Evolutionary conservation across 2,329 filamentous ascomycete genomes (phyloP).

Genomic region (Cadophora sp.): DNA sequence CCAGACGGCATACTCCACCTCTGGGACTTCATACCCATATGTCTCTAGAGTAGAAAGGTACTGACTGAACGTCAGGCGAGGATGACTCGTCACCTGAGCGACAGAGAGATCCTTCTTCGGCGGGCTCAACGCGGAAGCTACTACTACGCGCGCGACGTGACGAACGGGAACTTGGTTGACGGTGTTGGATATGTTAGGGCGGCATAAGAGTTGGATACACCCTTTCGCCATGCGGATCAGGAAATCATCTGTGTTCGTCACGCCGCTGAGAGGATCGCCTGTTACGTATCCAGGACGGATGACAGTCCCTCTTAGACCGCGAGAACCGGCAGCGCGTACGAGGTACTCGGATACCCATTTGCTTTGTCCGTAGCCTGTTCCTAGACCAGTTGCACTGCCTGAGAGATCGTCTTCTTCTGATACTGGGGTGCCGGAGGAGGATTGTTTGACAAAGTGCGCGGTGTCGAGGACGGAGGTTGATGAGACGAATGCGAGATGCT

Average conservation of each 20-base stretch:
- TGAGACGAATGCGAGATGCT: slow-evolving; percentile 81
- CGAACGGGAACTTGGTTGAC: slow-evolving; percentile 89
- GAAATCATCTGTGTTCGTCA: slow-evolving; percentile 87
- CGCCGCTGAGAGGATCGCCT: slow-evolving; percentile 74
- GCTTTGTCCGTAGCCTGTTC: slow-evolving; percentile 88
- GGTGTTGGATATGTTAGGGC: slow-evolving; percentile 83
- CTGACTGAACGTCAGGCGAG: slow-evolving; percentile 77
- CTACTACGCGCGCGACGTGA: slow-evolving; percentile 82
- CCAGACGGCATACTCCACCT: slow-evolving; percentile 74
- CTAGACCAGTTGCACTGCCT: slow-evolving; percentile 77
- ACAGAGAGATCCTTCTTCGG: slow-evolving; percentile 55
- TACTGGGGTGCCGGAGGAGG: slow-evolving; percentile 69
- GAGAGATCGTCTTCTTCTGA: slow-evolving; percentile 79
- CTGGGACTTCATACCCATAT: slow-evolving; percentile 75
- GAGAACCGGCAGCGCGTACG: slow-evolving; percentile 76
- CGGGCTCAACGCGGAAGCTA: slow-evolving; percentile 67
- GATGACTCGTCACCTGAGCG: slow-evolving; percentile 80
- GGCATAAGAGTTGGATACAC: slow-evolving; percentile 76
- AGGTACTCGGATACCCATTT: slow-evolving; percentile 81
- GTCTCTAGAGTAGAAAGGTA: slow-evolving; percentile 73
- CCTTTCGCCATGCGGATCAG: slow-evolving; percentile 86
- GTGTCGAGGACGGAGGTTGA: slow-evolving; percentile 86
- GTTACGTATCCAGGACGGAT: slow-evolving; percentile 86
- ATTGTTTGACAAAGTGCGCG: slow-evolving; percentile 79
- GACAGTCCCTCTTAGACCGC: slow-evolving; percentile 78